These are phyloP conservation scores for Fusarium begoniae DNA, from an alignment of 2,329 filamentous ascomycete genomes.

Conservation along the genomic window DNA sequence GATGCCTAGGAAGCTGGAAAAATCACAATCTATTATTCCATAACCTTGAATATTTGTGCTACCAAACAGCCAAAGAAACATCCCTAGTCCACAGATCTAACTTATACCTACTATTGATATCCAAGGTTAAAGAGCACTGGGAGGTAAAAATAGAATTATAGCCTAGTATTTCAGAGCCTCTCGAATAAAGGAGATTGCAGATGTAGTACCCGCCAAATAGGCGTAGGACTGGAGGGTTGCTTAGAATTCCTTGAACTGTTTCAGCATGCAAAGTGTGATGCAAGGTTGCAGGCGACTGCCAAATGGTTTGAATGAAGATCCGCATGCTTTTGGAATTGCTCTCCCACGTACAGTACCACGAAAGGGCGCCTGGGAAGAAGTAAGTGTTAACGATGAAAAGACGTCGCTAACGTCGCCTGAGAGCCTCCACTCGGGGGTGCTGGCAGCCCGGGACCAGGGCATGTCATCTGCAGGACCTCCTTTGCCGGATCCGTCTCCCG, in stretches of 20 bases:
- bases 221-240: accelerated
- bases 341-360: accelerated
- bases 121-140: too few species aligned
- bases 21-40: neutral
- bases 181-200: accelerated
- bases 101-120: too few species aligned
- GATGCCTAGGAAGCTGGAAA: neutral
- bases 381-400: neutral
- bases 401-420: accelerated
- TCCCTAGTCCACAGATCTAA: too few species aligned
- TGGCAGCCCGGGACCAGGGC: accelerated
- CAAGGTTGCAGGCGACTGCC: accelerated
- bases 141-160: neutral
- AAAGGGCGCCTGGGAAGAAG: too few species aligned
- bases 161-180: neutral
- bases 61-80: too few species aligned
- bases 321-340: accelerated
- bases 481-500: accelerated
- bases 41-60: too few species aligned
- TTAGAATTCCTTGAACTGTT: accelerated
- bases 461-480: too few species aligned
- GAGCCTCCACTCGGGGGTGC: too few species aligned
- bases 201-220: neutral
- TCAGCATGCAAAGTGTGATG: accelerated
- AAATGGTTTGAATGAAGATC: accelerated